Conservation (phyloP, 768 basidiomycete genomes). For the Mrakia blollopis region DNA sequence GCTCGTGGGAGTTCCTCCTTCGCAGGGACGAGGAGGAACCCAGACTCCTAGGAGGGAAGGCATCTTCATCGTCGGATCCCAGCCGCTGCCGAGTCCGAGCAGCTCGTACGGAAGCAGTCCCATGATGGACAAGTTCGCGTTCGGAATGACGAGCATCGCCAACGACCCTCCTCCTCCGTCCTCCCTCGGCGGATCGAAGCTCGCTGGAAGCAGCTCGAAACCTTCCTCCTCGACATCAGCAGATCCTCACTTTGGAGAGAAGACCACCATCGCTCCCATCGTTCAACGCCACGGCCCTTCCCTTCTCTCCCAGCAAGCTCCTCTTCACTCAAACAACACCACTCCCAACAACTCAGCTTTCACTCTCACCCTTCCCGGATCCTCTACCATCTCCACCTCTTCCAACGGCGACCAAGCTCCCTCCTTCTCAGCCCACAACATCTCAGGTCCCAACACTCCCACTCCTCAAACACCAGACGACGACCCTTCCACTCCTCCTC, state of each 20-base stretch:
- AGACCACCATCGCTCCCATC: conserved; percentile 24
- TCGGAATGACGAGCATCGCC: conserved; percentile 87
- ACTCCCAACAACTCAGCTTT: conserved; percentile 5
- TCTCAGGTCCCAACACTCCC: conserved; percentile 37
- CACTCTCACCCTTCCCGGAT: no score
- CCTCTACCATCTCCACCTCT: neutral
- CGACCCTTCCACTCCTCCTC: conserved; percentile 38
- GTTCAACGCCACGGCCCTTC: conserved; percentile 43
- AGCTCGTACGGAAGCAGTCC: conserved; percentile 60
- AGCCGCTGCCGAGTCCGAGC: conserved; percentile 75
- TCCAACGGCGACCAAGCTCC: conserved; percentile 1
- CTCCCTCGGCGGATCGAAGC: neutral
- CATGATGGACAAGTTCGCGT: conserved; percentile 77
- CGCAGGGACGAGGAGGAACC: conserved; percentile 88
- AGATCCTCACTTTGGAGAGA: conserved; percentile 26
- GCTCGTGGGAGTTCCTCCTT: conserved; percentile 81
- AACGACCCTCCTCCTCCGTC: conserved; percentile 17
- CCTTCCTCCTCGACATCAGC: conserved; percentile 15
- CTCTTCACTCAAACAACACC: conserved; percentile 35
- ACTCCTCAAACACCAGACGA: conserved; percentile 40
- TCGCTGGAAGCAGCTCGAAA: conserved; percentile 12
- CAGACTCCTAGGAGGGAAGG: conserved; percentile 83
- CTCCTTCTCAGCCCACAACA: conserved; percentile 23
- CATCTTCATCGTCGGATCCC: conserved; percentile 83
- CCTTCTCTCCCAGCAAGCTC: conserved; percentile 66